Conservation (phyloP, 257 asterid species). For the Capsicum baccatum region DNA sequence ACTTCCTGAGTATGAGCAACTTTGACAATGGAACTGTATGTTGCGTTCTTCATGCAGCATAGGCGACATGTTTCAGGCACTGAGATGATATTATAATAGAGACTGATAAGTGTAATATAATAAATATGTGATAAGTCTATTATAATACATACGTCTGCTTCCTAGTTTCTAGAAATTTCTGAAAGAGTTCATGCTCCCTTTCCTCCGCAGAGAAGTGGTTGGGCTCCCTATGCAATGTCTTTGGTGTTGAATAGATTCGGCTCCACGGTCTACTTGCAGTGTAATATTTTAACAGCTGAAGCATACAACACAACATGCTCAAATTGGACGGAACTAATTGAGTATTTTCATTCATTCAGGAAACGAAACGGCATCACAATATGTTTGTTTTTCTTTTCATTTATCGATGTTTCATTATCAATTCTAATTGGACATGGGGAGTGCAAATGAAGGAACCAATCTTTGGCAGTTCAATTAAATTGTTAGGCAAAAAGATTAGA, state of each 20-base stretch:
- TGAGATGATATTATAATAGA: neutral
- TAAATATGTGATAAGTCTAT: constrained; percentile 5
- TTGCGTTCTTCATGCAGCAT: neutral
- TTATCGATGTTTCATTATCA: neutral
- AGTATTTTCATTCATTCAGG: constrained; percentile 12
- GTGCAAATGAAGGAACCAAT: neutral
- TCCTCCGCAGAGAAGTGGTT: constrained; percentile 50
- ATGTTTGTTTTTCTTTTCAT: neutral
- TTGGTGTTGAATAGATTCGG: constrained; percentile 49
- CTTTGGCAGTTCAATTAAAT: neutral
- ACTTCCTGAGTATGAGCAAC: constrained; percentile 6
- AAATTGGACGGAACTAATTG: neutral
- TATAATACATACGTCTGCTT: constrained; percentile 56
- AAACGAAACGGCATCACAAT: neutral
- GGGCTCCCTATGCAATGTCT: constrained; percentile 49
- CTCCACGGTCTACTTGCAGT: constrained; percentile 73
- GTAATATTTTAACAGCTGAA: constrained; percentile 60
- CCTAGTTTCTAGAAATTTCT: constrained; percentile 49
- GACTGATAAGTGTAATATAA: too few species aligned
- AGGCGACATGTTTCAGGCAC: neutral
- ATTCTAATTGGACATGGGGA: neutral
- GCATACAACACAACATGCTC: constrained; percentile 24
- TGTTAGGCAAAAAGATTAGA: neutral
- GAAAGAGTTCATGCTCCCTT: constrained; percentile 59
- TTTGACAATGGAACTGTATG: neutral